Evolutionary conservation across 2,329 filamentous ascomycete genomes (phyloP), one percentile per base, ranked within the genome.

Genomic region (Lizonia empirigonia): DNA sequence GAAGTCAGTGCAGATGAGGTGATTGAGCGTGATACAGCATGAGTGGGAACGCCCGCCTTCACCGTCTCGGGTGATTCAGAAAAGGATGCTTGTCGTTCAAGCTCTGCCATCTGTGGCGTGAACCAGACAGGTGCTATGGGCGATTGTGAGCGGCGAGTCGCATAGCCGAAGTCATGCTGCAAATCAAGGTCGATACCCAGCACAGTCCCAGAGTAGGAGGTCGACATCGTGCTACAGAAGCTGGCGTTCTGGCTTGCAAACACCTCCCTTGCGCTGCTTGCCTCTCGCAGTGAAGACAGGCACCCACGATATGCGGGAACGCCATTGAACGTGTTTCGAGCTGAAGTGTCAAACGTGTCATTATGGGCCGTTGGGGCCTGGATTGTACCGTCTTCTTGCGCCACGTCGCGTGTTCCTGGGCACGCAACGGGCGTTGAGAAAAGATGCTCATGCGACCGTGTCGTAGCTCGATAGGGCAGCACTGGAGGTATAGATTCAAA

Each of bases 161-260:
- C 22, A 32, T 44, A 39, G 26, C 50, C 40, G 26, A 56, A 56
- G 2, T 65, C 58, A 26, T 65, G 59, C 32, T 68, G 55, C 30
- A 72, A 55, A 42, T 73, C 70, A 32, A 72, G 52, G 42, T 73
- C 69, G 16, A 72, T 53, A n/a, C 70, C 69, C 4, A 72, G 51
- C 6, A 72, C 64, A 6, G 69, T 67, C 2, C 68, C 64, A 12
- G 70, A 73, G 44, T 72, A 72, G 6, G 62, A 67, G 5, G 68
- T 69, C 20, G 70, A 69, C 47, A 60, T 46, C n/a, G 63, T 67
- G 54, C 68, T 70, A 62, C 68, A 67, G 32, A 70, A 66, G 48
- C 70, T 73, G 5, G 59, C 53, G 34, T 68, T 68, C 30, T 57
- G 59, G 50, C 62, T 70, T 20, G 55, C 24, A 29, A 60, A 54